phyloP scores from a whole-genome alignment of 2,329 filamentous ascomycete genomes.

The Tetracladium maxilliforme region DNA sequence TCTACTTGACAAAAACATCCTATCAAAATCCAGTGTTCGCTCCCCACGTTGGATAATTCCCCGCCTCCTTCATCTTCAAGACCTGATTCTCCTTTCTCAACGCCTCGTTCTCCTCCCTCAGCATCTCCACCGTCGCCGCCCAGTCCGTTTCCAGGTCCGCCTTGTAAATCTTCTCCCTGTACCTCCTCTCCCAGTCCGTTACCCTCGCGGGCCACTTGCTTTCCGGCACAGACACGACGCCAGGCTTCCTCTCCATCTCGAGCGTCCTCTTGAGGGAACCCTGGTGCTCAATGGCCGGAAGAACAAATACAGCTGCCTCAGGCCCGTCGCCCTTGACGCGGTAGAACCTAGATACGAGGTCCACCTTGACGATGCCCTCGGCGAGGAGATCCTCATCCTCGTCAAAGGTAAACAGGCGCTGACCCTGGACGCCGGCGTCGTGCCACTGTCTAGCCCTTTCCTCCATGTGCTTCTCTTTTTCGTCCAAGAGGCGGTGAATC shows the following conservation, averaged over 20 bases:
- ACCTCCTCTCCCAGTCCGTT: constrained; percentile 9
- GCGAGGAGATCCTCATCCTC: constrained; percentile 7
- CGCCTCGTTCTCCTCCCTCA: neutral
- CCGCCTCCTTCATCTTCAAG: constrained; percentile 1
- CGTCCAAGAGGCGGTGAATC: constrained; percentile 31
- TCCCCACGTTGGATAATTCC: too few relatives aligned
- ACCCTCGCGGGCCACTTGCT: constrained; percentile 12
- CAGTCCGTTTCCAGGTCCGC: neutral
- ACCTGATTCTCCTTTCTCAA: neutral
- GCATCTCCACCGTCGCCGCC: neutral
- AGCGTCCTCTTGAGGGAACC: constrained; percentile 26
- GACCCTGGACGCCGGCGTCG: constrained; percentile 23
- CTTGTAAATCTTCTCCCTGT: neutral
- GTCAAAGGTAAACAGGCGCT: constrained; percentile 17
- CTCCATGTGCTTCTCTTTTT: constrained; percentile 23
- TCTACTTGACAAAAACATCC: too few relatives aligned
- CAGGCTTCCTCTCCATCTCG: constrained; percentile 28
- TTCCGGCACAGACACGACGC: constrained; percentile 14
- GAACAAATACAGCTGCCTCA: constrained; percentile 32
- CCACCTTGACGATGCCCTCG: constrained; percentile 28
- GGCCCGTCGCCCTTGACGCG: constrained; percentile 28
- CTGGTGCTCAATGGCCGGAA: constrained; percentile 32
- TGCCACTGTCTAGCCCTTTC: constrained; percentile 18
- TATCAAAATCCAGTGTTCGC: too few relatives aligned
- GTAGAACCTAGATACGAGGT: constrained; percentile 35